Percentiles rank a stretch among this genome's conserved stretches.
Evolutionary conservation across 2,329 filamentous ascomycete species (phyloP).

Genomic region (Neocatenulostroma microsporum): DNA sequence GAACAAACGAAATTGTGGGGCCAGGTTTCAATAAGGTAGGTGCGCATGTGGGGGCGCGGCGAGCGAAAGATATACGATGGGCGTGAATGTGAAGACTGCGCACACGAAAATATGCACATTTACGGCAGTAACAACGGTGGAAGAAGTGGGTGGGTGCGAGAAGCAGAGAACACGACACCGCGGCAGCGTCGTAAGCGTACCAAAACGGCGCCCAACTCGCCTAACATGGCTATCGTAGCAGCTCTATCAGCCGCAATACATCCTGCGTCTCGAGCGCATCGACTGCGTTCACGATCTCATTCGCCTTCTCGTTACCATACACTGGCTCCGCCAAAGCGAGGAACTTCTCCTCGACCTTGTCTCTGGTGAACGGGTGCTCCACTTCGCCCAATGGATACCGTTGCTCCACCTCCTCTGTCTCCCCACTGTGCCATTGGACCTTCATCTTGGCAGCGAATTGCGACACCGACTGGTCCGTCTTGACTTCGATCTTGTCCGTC

Average conservation of each 20-base stretch:
- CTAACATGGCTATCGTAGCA: constrained; percentile 16
- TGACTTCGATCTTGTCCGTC: constrained; percentile 19
- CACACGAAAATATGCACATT: too few species aligned
- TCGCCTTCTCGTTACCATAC: constrained; percentile 17
- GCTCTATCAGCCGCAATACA: constrained; percentile 14
- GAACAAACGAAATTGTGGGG: too few species aligned
- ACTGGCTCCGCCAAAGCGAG: constrained; percentile 17
- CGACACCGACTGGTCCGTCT: constrained; percentile 16
- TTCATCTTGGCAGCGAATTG: constrained; percentile 18
- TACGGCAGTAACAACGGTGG: too few species aligned
- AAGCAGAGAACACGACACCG: too few species aligned
- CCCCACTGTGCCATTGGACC: constrained; percentile 19
- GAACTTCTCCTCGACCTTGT: constrained; percentile 26
- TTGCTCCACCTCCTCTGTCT: constrained; percentile 14
- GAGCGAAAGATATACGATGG: too few species aligned
- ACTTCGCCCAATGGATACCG: constrained; percentile 23
- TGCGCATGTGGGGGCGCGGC: too few species aligned
- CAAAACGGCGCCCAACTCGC: too few species aligned
- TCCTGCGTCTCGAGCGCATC: constrained; percentile 17
- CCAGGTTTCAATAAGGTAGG: too few species aligned
- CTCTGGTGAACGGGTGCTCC: constrained; percentile 23
- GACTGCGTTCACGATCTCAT: constrained; percentile 17
- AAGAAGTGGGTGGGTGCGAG: too few species aligned
- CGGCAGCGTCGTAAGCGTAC: too few species aligned
- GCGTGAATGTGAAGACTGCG: too few species aligned